These are phyloP conservation scores for Pochonia chlamydosporia DNA, from an alignment of 2,329 filamentous ascomycete species.

Conservation along the genomic window DNA sequence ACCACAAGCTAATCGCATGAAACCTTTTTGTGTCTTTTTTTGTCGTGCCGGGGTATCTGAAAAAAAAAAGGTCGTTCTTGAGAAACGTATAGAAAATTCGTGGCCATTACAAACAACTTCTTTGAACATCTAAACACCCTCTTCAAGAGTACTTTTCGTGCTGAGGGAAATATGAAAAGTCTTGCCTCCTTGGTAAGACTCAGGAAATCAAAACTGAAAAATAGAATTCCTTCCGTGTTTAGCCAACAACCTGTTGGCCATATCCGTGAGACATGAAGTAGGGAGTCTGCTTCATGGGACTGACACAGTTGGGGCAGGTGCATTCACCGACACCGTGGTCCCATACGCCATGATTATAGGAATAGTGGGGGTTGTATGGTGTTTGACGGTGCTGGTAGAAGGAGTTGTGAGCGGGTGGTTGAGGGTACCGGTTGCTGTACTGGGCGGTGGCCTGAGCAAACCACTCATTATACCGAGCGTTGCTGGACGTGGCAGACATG, in stretches of 20 bases:
- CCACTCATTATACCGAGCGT: slow-evolving; percentile 53
- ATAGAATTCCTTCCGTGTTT: slow-evolving; percentile 17
- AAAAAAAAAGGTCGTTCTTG: slow-evolving; percentile 25
- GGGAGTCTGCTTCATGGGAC: slow-evolving; percentile 37
- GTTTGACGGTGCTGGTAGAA: slow-evolving; percentile 36
- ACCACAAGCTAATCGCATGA: slow-evolving; percentile 18
- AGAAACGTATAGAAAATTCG: slow-evolving; percentile 25
- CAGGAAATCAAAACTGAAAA: slow-evolving; percentile 9
- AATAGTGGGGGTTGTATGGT: slow-evolving; percentile 36
- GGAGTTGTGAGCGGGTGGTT: slow-evolving; percentile 32
- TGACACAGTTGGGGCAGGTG: slow-evolving; percentile 40
- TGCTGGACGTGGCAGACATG: slow-evolving; percentile 48
- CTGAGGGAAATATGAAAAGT: background rate
- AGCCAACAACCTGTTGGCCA: slow-evolving; percentile 51
- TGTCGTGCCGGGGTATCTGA: slow-evolving; percentile 36
- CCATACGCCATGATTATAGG: slow-evolving; percentile 43
- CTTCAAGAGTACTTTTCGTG: slow-evolving; percentile 8
- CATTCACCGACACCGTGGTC: slow-evolving; percentile 46
- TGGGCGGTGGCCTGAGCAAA: slow-evolving; percentile 40
- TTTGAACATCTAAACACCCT: slow-evolving; percentile 3
- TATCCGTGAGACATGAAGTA: slow-evolving; percentile 46
- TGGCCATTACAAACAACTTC: slow-evolving; percentile 23
- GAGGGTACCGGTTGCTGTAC: slow-evolving; percentile 39
- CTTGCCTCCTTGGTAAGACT: background rate
- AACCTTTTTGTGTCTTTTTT: slow-evolving; percentile 22